Evolutionary conservation across 2,329 filamentous ascomycete genomes (phyloP), one percentile per base, ranked within the genome.

Genomic region (Colletotrichum limetticola): DNA sequence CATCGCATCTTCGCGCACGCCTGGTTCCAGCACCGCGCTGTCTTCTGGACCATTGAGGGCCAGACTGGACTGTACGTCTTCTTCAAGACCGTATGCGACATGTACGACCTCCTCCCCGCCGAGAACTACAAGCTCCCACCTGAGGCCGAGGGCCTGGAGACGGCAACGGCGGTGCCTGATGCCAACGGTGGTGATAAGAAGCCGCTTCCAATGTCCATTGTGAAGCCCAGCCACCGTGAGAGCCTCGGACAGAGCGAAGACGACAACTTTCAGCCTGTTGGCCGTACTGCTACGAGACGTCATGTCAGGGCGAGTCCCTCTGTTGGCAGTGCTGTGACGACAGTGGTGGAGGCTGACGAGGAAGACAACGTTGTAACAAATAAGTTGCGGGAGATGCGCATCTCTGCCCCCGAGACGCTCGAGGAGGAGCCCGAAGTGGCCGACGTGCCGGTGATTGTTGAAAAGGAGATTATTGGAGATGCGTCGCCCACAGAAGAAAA

Each of bases 1-100:
- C 97, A 99, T 82, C 91, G 97, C 73, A 98, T 99, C 83, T 99
- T 98, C 80, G 97, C 97, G 59, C 97, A 99, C 81, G 97, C 97
- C 8, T 99, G 97, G 97, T 99, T 98, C 82, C 95, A 98, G 84
- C 97, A 99, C 82, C 91, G 95, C 58, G 93, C 93, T 68, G 94
- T 98, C 66, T 99, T 98, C 82, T 98, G 96, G 95, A 91, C 94
- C 53, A 93, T 98, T 1, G 97, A 99, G 84, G 90, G 91, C 11
- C 91, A 95, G 80, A 95, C 94, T n/a, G 97, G 97, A 0, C 85
- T 99, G 12, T 99, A 99, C 81, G 91, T 97, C 71, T 93, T 99
- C 79, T 99, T 98, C 88, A 98, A 98, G 87, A 97, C 93, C 0
- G 95, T 98, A 26, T 98, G 96, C 82, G 97, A 99, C 81, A 89